A percentile compares a stretch with the other conserved stretches of the same genome.
Conservation (phyloP, 495 filamentous ascomycete genomes). For the Xylaria cubensis region DNA sequence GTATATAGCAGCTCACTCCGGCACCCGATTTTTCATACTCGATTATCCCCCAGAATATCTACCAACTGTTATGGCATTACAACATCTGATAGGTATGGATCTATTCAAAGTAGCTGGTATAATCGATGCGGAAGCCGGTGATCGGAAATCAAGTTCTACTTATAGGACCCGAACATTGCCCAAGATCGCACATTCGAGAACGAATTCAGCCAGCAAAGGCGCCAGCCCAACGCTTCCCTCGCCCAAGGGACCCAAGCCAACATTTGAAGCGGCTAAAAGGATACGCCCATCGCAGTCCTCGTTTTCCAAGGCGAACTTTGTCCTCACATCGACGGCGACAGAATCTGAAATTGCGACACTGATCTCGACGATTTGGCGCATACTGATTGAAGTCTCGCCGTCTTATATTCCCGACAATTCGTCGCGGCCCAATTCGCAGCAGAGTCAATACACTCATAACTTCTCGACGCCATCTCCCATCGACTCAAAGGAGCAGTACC, state of each 20-base stretch:
- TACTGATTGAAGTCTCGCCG: constrained; percentile 43
- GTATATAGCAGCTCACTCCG: constrained; percentile 46
- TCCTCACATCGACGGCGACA: constrained; percentile 49
- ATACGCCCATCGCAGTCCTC: constrained; percentile 26
- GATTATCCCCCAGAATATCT: constrained; percentile 57
- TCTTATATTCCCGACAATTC: constrained; percentile 45
- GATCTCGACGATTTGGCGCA: constrained; percentile 49
- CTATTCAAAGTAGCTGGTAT: constrained; percentile 53
- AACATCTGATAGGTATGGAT: constrained; percentile 50
- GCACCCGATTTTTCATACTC: constrained; percentile 52
- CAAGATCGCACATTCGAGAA: constrained; percentile 11
- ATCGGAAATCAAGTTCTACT: constrained; percentile 25
- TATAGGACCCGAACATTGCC: constrained; percentile 19
- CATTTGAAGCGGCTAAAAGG: constrained; percentile 8
- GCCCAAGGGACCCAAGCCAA: constrained; percentile 22
- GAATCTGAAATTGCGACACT: constrained; percentile 49
- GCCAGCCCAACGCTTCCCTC: constrained; percentile 25
- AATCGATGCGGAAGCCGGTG: constrained; percentile 40
- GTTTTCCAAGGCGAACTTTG: constrained; percentile 50
- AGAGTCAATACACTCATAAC: background rate
- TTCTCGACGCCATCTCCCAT: constrained; percentile 1
- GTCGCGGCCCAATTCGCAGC: background rate
- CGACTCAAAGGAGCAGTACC: constrained; percentile 17
- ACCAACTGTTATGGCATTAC: constrained; percentile 50
- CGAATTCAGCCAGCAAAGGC: constrained; percentile 4